phyloP scores from a whole-genome alignment of 805 yeast genomes.

The Wickerhamiella sorbophila region DNA sequence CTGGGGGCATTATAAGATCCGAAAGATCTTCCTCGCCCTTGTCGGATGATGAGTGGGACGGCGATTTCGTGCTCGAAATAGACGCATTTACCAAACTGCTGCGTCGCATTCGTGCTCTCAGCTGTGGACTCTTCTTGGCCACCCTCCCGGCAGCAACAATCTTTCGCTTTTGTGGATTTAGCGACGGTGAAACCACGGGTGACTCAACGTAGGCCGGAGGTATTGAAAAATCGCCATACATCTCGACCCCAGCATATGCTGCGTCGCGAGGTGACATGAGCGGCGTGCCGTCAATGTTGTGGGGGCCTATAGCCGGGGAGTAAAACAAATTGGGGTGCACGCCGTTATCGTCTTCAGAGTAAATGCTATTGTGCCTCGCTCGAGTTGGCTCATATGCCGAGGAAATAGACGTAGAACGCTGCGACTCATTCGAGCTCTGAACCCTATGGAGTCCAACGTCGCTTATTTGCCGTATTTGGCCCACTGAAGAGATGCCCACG shows the following conservation, averaged over 20 bases:
- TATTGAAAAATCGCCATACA: not conserved
- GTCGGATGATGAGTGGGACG: too few species aligned
- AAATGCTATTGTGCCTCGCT: not conserved
- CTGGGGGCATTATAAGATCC: not conserved
- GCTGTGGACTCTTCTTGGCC: not conserved
- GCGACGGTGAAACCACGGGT: not conserved
- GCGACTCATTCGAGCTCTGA: not conserved
- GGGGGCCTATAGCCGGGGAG: conserved; percentile 2
- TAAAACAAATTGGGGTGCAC: conserved; percentile 1
- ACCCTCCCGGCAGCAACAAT: not conserved
- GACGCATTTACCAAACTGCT: not conserved
- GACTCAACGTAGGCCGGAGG: not conserved
- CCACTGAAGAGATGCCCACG: too few species aligned
- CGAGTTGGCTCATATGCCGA: not conserved
- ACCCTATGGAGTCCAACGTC: not conserved
- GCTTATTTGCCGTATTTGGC: too few species aligned
- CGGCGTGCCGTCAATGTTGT: not conserved
- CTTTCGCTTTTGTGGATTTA: not conserved
- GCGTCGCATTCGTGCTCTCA: not conserved
- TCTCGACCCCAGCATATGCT: not conserved
- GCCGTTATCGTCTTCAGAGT: not conserved
- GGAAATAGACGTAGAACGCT: not conserved
- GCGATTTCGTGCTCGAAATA: not conserved
- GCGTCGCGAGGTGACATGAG: conserved; percentile 1
- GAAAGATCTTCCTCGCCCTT: not conserved